These are phyloP conservation scores for Casaregolazyma lundiana DNA, from an alignment of 1,139 yeast genomes.

Conservation along the genomic window DNA sequence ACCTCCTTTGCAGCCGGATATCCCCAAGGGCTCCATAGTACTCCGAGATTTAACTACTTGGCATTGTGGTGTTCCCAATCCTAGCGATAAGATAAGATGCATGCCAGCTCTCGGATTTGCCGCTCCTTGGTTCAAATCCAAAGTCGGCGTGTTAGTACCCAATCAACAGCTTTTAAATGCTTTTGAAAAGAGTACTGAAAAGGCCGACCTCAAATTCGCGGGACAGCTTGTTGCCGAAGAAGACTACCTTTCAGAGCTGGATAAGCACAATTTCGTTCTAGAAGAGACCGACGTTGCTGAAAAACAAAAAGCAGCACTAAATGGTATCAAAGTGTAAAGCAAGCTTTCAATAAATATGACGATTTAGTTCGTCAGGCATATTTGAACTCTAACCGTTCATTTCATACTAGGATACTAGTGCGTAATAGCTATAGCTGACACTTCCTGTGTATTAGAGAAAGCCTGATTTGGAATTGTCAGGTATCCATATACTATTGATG, in stretches of 20 bases:
- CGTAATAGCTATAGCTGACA: no score
- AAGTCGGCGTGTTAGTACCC: slow-evolving; percentile 18
- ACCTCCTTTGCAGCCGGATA: slow-evolving; percentile 15
- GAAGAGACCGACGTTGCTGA: slow-evolving; percentile 6
- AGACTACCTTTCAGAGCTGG: slow-evolving; percentile 11
- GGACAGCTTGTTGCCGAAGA: slow-evolving; percentile 11
- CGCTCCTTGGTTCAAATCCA: slow-evolving; percentile 15
- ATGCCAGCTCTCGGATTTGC: slow-evolving; percentile 16
- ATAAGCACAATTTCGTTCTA: slow-evolving; percentile 16
- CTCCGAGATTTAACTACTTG: slow-evolving; percentile 17
- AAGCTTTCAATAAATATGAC: no score
- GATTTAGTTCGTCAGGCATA: no score
- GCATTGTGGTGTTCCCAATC: slow-evolving; percentile 20
- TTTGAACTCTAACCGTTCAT: no score
- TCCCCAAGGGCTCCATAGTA: slow-evolving; percentile 17
- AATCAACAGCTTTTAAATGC: slow-evolving; percentile 8
- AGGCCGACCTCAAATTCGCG: slow-evolving; percentile 13
- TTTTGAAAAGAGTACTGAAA: slow-evolving; percentile 10
- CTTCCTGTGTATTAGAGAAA: no score
- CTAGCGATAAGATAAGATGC: slow-evolving; percentile 13
- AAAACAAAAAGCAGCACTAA: neutral
- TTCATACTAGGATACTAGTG: no score
- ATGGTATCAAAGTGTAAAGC: no score
- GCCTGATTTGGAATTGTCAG: no score
- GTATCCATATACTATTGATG: no score